These are phyloP conservation scores for Citrullus colocynthis DNA, from an alignment of 306 rosid genomes.

Conservation along the genomic window DNA sequence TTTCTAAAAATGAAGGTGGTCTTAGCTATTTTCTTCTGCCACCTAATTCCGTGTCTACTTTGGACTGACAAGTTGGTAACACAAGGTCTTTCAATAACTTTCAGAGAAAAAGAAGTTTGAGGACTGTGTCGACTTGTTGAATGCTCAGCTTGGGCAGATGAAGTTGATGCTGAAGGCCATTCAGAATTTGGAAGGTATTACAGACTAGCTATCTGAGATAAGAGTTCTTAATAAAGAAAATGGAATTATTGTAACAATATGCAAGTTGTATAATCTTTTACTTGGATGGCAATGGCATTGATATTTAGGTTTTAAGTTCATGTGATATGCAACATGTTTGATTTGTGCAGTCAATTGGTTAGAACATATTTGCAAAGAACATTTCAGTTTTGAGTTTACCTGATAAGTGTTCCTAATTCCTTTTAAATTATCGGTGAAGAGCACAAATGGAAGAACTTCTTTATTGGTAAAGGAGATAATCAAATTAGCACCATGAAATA, in stretches of 20 bases:
- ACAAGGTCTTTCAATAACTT: neutral
- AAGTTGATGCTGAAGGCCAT: slow-evolving; percentile 72
- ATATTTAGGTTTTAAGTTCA: neutral
- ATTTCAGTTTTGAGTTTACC: neutral
- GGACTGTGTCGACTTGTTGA: slow-evolving; percentile 10
- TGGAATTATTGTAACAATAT: neutral
- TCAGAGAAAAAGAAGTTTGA: slow-evolving; percentile 11
- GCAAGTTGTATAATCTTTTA: neutral
- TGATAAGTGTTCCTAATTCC: neutral
- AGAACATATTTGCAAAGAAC: neutral
- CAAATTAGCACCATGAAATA: neutral
- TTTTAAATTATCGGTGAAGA: neutral
- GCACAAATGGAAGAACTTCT: neutral
- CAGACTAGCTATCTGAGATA: neutral
- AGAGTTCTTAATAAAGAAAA: neutral
- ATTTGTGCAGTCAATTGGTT: neutral
- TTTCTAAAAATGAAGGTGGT: slow-evolving; percentile 72
- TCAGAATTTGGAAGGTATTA: slow-evolving; percentile 72
- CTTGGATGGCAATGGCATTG: neutral
- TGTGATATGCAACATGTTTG: neutral
- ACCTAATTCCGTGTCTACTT: neutral
- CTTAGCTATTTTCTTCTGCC: neutral
- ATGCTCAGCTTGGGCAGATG: slow-evolving; percentile 73
- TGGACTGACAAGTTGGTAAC: neutral
- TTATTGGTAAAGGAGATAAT: neutral